Conservation (phyloP, 371 early-diverging fungal genomes). For the Circinella umbellata region DNA sequence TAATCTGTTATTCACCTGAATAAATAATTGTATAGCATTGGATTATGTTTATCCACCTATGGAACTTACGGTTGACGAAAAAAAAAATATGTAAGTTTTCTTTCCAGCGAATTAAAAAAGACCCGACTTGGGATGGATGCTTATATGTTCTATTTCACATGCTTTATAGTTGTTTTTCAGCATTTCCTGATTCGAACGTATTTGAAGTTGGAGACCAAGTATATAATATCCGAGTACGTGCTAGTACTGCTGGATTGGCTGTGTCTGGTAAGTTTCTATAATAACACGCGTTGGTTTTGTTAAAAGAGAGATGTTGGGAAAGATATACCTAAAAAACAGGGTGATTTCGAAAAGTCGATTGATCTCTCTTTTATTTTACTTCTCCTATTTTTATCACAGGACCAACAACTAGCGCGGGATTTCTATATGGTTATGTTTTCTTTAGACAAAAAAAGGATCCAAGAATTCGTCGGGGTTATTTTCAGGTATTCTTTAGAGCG, state of each 20-base stretch:
- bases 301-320: no score
- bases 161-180: slow-evolving; percentile 80
- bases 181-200: slow-evolving; percentile 95
- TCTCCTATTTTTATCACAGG: slow-evolving; percentile 33
- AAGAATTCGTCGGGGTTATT: slow-evolving; percentile 87
- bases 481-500: slow-evolving; percentile 60
- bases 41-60: slow-evolving; percentile 87
- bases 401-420: slow-evolving; percentile 73
- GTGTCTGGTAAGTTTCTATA: slow-evolving; percentile 54
- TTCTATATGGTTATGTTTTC: slow-evolving; percentile 91
- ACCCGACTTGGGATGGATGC: neutral
- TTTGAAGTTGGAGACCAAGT: slow-evolving; percentile 91
- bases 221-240: slow-evolving; percentile 87
- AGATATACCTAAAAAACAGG: no score
- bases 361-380: neutral
- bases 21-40: slow-evolving; percentile 59
- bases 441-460: slow-evolving; percentile 92
- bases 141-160: neutral
- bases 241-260: slow-evolving; percentile 61
- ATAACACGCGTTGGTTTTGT: no score
- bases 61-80: slow-evolving; percentile 73
- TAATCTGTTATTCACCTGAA: no score
- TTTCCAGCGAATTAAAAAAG: neutral
- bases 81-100: slow-evolving; percentile 77
- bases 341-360: neutral